phyloP scores from a whole-genome alignment of 139 green algal species.

The Chlorella sp. region DNA sequence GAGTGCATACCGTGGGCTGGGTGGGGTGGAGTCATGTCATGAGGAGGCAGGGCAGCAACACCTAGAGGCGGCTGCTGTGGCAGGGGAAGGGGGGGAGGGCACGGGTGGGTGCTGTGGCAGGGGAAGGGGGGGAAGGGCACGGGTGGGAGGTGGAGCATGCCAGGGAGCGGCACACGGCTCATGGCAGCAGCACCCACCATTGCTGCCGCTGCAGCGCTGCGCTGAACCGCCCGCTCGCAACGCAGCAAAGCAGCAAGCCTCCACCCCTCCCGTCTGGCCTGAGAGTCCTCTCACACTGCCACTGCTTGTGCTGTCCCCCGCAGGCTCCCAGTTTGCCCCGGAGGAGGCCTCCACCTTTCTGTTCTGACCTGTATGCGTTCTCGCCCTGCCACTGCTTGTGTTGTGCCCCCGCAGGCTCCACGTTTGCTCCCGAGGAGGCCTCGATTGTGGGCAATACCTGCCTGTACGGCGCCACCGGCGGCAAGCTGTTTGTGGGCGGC shows the following conservation, averaged over 20 bases:
- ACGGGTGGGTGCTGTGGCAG: no score
- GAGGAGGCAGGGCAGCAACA: no score
- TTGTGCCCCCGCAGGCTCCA: conserved; percentile 7
- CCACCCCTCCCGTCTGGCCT: neutral
- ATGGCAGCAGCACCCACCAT: no score
- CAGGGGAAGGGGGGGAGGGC: no score
- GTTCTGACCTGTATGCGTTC: neutral
- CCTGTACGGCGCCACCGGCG: conserved; percentile 98
- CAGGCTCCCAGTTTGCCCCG: conserved; percentile 61
- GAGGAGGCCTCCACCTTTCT: conserved; percentile 73
- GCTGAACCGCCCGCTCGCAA: no score
- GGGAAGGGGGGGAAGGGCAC: no score
- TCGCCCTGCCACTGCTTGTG: neutral
- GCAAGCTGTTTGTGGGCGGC: conserved; percentile 93
- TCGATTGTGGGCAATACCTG: conserved; percentile 98
- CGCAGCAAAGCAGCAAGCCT: neutral
- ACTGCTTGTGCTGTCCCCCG: neutral
- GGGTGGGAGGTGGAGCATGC: no score
- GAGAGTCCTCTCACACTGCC: neutral
- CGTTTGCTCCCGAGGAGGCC: conserved; percentile 70
- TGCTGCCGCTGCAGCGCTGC: no score
- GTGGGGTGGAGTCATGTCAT: neutral
- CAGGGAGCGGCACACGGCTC: no score
- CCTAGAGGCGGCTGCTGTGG: no score
- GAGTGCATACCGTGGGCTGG: no score